Percentiles rank a stretch among this genome's conserved stretches.
Evolutionary conservation across 2,329 filamentous ascomycete genomes (phyloP).

Genomic region (Neodidymelliopsis sp.): DNA sequence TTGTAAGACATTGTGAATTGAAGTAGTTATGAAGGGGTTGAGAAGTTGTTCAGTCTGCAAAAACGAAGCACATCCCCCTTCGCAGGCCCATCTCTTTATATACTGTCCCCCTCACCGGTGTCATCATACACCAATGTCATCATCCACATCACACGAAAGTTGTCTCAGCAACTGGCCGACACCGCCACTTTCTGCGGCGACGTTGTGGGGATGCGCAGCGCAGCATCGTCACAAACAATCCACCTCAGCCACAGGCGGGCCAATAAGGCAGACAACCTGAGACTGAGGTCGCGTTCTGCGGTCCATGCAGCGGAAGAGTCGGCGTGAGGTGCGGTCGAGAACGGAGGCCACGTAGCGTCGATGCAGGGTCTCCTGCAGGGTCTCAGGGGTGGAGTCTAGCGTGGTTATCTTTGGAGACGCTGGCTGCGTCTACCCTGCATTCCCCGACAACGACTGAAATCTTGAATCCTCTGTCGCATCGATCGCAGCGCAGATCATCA

Average conservation of each 20-base stretch:
- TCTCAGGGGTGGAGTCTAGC: conserved; percentile 12
- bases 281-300: conserved; percentile 11
- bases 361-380: conserved; percentile 16
- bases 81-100: conserved; percentile 4
- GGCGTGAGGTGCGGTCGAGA: conserved; percentile 15
- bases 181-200: conserved; percentile 18
- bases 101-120: conserved; percentile 11
- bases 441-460: background rate
- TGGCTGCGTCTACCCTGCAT: conserved; percentile 6
- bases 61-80: background rate
- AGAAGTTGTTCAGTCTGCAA: background rate
- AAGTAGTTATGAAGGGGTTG: background rate
- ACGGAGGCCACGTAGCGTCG: conserved; percentile 17
- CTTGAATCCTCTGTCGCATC: background rate
- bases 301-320: conserved; percentile 16
- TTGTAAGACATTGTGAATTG: conserved; percentile 13
- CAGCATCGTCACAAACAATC: conserved; percentile 10
- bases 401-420: conserved; percentile 14
- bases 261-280: conserved; percentile 12
- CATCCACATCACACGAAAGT: conserved; percentile 12
- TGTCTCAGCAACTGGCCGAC: conserved; percentile 20
- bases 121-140: conserved; percentile 12
- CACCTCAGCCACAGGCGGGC: conserved; percentile 19
- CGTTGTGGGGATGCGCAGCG: conserved; percentile 16
- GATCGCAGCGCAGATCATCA: background rate